Conservation (phyloP, 1,284 basidiomycete genomes). For the Bondarzewia mesenterica region DNA sequence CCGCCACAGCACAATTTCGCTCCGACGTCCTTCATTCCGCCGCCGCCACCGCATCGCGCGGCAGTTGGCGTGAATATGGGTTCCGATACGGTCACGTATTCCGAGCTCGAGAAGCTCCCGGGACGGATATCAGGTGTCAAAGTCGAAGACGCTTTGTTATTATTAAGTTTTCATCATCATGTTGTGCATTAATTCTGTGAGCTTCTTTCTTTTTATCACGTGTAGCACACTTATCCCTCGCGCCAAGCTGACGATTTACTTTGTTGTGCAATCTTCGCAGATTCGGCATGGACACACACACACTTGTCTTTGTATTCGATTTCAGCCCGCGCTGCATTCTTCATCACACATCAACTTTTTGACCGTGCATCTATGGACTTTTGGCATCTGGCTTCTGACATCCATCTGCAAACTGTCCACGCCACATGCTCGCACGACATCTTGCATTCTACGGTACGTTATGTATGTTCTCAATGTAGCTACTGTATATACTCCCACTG, state of each 20-base stretch:
- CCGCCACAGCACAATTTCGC: conserved; percentile 35
- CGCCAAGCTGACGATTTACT: not conserved
- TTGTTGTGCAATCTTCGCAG: not conserved
- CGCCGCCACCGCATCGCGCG: conserved; percentile 12
- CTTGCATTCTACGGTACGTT: not conserved
- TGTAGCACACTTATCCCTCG: not conserved
- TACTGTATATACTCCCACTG: not conserved
- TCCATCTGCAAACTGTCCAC: too few relatives aligned
- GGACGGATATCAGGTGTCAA: conserved; percentile 31
- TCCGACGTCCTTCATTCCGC: conserved; percentile 7
- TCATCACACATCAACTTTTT: too few relatives aligned
- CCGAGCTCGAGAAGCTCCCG: conserved; percentile 21
- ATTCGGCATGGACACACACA: too few relatives aligned
- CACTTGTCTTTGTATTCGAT: too few relatives aligned
- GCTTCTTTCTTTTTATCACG: not conserved
- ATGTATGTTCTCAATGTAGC: too few relatives aligned
- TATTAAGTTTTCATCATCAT: conserved; percentile 64
- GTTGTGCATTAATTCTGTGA: conserved; percentile 39
- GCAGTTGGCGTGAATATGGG: conserved; percentile 15
- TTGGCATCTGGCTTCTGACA: too few relatives aligned
- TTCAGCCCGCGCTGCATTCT: too few relatives aligned
- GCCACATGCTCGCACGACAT: not conserved
- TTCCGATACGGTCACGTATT: conserved; percentile 22
- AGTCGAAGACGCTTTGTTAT: conserved; percentile 57
- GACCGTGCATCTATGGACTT: too few relatives aligned